Conservation (phyloP, 305 asterid species). For the Fraxinus floribunda region DNA sequence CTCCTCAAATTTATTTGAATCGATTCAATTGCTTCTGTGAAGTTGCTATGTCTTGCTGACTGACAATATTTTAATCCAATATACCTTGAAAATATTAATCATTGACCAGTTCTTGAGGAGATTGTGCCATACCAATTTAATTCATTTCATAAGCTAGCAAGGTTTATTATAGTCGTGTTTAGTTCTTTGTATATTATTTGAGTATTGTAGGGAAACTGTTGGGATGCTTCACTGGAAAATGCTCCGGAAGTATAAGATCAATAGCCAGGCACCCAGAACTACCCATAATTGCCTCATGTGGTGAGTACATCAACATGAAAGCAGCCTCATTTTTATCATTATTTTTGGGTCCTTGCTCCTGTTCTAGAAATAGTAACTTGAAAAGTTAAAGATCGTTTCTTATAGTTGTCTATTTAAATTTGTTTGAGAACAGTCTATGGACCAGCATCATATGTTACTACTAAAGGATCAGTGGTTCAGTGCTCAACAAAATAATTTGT, state of each 20-base stretch:
- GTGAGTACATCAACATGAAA: conserved; percentile 41
- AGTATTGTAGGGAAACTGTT: conserved; percentile 61
- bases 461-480: background rate
- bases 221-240: conserved; percentile 87
- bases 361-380: background rate
- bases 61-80: background rate
- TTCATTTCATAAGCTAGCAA: background rate
- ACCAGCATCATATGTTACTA: background rate
- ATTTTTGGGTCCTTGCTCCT: background rate
- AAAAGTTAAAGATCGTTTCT: background rate
- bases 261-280: conserved; percentile 61
- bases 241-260: conserved; percentile 59
- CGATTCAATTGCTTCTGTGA: background rate
- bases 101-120: background rate
- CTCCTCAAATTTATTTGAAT: background rate
- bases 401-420: background rate
- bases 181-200: conserved; percentile 1
- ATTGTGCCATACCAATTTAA: background rate
- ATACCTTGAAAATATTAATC: background rate
- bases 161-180: background rate
- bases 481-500: background rate
- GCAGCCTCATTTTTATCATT: conserved; percentile 1
- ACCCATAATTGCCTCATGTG: conserved; percentile 81
- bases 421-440: background rate
- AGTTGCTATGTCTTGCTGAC: background rate